These are phyloP conservation scores for Ettlia oleoabundans DNA, from an alignment of 139 green algal species.

Conservation along the genomic window DNA sequence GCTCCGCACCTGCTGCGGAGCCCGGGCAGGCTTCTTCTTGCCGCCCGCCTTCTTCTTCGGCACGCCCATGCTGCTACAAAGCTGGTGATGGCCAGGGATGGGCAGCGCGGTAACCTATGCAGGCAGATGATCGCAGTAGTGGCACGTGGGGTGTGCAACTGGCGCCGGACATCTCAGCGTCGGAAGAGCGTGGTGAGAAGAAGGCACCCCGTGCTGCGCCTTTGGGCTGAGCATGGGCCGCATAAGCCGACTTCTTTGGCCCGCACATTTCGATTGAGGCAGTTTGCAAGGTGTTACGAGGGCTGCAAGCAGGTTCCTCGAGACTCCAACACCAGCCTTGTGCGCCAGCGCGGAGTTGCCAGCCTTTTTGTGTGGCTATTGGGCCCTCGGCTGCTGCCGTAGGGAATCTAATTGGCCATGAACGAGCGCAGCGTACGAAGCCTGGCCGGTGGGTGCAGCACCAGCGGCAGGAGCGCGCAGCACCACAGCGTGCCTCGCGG, in stretches of 20 bases:
- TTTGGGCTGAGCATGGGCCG: not conserved
- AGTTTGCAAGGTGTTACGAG: not conserved
- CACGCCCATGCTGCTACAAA: no score
- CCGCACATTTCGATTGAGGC: no score
- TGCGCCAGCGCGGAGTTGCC: not conserved
- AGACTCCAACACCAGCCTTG: not conserved
- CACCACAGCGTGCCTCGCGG: not conserved
- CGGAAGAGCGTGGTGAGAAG: no score
- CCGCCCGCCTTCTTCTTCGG: conserved; percentile 14
- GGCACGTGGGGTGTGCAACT: no score
- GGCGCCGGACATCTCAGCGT: no score
- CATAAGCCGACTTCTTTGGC: not conserved
- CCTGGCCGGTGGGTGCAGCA: conserved; percentile 11
- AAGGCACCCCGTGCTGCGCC: no score
- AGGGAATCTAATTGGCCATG: not conserved
- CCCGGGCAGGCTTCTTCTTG: conserved; percentile 11
- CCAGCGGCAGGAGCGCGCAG: not conserved
- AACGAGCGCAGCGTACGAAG: conserved; percentile 4
- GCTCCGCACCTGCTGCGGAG: conserved; percentile 27
- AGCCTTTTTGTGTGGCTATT: not conserved
- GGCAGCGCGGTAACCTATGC: no score
- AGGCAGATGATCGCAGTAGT: no score
- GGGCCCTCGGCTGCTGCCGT: not conserved
- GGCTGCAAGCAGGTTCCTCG: not conserved
- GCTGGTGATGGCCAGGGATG: no score